Evolutionary conservation across 2,329 filamentous ascomycete genomes (phyloP).

Genomic region (Colletotrichum karsti): DNA sequence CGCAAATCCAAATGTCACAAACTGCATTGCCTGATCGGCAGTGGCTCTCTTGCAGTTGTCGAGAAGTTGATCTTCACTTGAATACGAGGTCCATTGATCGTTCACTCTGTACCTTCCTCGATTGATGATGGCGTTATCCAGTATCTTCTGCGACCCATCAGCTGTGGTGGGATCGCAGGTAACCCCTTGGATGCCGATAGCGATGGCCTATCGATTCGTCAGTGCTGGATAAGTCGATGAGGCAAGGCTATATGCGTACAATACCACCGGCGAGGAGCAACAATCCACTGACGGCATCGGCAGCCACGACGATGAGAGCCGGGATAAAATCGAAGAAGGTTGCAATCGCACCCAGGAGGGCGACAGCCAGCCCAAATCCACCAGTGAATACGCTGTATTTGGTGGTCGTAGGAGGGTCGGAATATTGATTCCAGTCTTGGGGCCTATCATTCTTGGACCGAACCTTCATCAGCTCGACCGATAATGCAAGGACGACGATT

Average conservation of each 20-base stretch:
- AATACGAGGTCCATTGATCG: too few species aligned
- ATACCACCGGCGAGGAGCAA: constrained; percentile 25
- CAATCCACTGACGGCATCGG: constrained; percentile 17
- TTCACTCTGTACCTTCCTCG: background rate
- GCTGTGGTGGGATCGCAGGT: background rate
- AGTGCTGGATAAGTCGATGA: background rate
- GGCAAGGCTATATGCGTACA: background rate
- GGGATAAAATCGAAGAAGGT: constrained; percentile 24
- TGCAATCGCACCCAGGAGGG: background rate
- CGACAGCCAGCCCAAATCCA: constrained; percentile 17
- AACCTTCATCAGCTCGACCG: constrained; percentile 1
- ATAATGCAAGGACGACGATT: constrained; percentile 23
- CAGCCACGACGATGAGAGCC: constrained; percentile 6
- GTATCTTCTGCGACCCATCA: fast-evolving
- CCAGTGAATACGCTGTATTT: constrained; percentile 22
- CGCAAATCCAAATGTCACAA: constrained; percentile 13
- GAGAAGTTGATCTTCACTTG: background rate
- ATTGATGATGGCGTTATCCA: background rate
- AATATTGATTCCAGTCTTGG: background rate
- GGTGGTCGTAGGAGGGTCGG: constrained; percentile 2
- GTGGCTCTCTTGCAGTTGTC: constrained; percentile 15
- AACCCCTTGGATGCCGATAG: constrained; percentile 9
- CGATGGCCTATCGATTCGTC: constrained; percentile 3
- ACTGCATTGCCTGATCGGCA: constrained; percentile 23
- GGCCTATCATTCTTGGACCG: too few species aligned